Evolutionary conservation across 257 asterid species (phyloP).

Genomic region (Salvia miltiorrhiza): DNA sequence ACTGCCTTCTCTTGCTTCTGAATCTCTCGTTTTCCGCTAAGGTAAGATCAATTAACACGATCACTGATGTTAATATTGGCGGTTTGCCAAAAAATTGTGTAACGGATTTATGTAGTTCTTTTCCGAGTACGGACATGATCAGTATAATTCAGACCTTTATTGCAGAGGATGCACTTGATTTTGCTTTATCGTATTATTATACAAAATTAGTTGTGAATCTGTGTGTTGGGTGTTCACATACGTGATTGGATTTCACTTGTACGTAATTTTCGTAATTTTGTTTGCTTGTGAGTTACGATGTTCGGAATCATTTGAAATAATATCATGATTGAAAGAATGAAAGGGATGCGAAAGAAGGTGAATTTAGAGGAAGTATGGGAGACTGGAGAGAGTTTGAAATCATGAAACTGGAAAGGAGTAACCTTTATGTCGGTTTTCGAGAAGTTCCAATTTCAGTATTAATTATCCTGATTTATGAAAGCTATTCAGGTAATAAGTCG

Average conservation of each 20-base stretch:
- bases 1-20: conserved; percentile 14
- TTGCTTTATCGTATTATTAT: not conserved
- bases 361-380: not conserved
- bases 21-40: conserved; percentile 4
- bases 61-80: not conserved
- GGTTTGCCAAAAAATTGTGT: not conserved
- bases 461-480: not conserved
- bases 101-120: not conserved
- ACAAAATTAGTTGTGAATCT: not conserved
- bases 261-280: not conserved
- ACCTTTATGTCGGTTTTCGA: not conserved
- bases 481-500: not conserved
- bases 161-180: not conserved
- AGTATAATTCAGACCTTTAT: not conserved
- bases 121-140: not conserved
- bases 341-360: not conserved
- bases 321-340: not conserved
- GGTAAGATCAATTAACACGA: conserved; percentile 18
- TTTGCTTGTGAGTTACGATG: not conserved
- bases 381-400: conserved; percentile 4
- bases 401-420: not conserved
- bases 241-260: not conserved
- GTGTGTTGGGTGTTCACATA: conserved; percentile 2
- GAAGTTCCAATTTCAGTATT: not conserved
- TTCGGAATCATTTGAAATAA: conserved; percentile 3